Percentiles rank a stretch among this genome's conserved stretches.
Evolutionary conservation across 1,284 basidiomycete genomes (phyloP).

Genomic region (Malassezia arunalokei): DNA sequence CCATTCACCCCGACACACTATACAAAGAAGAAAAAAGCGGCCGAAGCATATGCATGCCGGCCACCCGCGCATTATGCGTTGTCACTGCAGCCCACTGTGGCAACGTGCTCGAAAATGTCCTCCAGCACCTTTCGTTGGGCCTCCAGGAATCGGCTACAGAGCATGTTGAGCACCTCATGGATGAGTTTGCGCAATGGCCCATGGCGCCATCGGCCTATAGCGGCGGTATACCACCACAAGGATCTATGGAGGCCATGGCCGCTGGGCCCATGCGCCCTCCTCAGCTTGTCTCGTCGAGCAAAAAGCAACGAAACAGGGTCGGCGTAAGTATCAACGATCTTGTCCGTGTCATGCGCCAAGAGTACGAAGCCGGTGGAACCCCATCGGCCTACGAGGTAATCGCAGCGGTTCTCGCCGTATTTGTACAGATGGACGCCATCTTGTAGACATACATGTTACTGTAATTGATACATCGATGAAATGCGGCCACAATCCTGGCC

Average conservation of each 20-base stretch:
- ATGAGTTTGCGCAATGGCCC: constrained; percentile 41
- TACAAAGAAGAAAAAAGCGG: constrained; percentile 28
- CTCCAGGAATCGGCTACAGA: constrained; percentile 33
- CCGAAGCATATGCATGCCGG: constrained; percentile 21
- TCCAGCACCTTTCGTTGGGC: constrained; percentile 39
- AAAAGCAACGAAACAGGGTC: constrained; percentile 20
- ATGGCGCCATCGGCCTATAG: constrained; percentile 34
- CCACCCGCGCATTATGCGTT: constrained; percentile 36
- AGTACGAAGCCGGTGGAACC: constrained; percentile 23
- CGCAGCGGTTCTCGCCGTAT: constrained; percentile 34
- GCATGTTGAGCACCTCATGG: constrained; percentile 34
- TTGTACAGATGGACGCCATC: constrained; percentile 36
- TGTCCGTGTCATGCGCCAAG: constrained; percentile 27
- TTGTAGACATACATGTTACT: constrained; percentile 4
- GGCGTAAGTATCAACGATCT: constrained; percentile 21
- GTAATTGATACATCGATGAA: not conserved
- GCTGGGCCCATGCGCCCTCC: not conserved
- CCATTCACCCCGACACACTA: constrained; percentile 23
- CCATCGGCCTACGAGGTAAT: constrained; percentile 35
- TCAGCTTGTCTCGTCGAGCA: constrained; percentile 14
- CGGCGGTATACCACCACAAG: constrained; percentile 19
- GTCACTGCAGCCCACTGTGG: constrained; percentile 35
- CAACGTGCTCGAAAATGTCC: constrained; percentile 42
- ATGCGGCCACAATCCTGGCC: not conserved
- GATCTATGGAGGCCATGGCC: not conserved